Percentiles rank a stretch among this genome's conserved stretches.
phyloP scores from a whole-genome alignment of 352 stramenopile species.

The Phytophthora sansomeana region DNA sequence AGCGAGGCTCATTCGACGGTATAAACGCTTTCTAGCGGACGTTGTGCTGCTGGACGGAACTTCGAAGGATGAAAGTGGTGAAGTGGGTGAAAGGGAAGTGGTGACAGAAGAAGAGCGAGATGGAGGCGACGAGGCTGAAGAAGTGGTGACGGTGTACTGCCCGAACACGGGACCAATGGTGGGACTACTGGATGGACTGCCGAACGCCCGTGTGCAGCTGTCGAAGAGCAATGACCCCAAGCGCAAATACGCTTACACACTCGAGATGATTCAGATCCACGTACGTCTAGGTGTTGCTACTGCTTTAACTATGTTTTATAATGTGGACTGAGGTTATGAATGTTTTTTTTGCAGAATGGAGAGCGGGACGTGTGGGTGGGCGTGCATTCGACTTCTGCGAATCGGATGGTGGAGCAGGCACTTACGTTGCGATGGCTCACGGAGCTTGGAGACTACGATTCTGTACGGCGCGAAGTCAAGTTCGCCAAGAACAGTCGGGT shows the following conservation, averaged over 20 bases:
- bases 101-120: conserved; percentile 5
- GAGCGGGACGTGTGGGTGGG: conserved; percentile 76
- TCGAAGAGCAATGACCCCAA: no score
- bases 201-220: no score
- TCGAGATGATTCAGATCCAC: no score
- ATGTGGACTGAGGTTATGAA: conserved; percentile 15
- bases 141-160: conserved; percentile 79
- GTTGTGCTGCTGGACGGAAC: conserved; percentile 57
- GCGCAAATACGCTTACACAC: no score
- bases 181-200: conserved; percentile 67
- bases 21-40: conserved; percentile 88
- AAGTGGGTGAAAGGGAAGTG: conserved; percentile 2
- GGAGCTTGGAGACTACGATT: conserved; percentile 63
- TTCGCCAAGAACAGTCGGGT: conserved; percentile 86
- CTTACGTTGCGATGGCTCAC: conserved; percentile 67
- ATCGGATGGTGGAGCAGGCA: conserved; percentile 82
- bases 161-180: conserved; percentile 88
- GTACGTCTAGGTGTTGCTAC: no score
- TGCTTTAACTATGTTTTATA: no score
- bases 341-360: conserved; percentile 59
- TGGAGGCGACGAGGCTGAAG: conserved; percentile 16
- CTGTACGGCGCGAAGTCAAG: conserved; percentile 74
- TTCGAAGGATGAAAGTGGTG: neutral
- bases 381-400: conserved; percentile 79
- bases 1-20: conserved; percentile 68